A percentile compares a stretch with the other conserved stretches of the same genome.
Evolutionary conservation across 2,329 filamentous ascomycete genomes (phyloP).

Genomic region (Aquanectria penicillioides): DNA sequence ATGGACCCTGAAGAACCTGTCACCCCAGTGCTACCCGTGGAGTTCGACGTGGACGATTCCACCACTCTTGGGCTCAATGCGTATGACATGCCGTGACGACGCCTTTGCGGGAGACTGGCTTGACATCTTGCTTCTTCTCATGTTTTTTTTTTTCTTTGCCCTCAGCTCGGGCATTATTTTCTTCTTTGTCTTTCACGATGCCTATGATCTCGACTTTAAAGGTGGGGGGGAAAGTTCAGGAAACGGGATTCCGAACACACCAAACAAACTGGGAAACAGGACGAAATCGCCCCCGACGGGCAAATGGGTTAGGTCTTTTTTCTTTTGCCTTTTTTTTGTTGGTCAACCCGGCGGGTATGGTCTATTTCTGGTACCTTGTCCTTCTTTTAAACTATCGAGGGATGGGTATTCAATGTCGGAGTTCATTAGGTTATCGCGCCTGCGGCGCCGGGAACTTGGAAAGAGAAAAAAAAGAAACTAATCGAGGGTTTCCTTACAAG

Average conservation of each 20-base stretch:
- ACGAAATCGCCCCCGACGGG: conserved; percentile 16
- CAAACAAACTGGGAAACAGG: conserved; percentile 12
- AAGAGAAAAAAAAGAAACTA: neutral
- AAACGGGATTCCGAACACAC: conserved; percentile 14
- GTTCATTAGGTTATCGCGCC: conserved; percentile 7
- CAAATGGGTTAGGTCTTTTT: neutral
- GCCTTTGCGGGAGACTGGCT: too few relatives aligned
- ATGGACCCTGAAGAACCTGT: too few relatives aligned
- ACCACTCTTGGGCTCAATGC: too few relatives aligned
- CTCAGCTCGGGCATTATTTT: too few relatives aligned
- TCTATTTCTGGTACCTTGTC: too few relatives aligned
- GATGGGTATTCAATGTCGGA: neutral
- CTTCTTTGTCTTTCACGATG: neutral
- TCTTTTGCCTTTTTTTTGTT: too few relatives aligned
- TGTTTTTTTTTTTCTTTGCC: neutral
- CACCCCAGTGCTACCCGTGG: too few relatives aligned
- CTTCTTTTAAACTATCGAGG: too few relatives aligned
- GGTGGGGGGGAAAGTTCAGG: conserved; percentile 6
- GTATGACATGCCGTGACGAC: too few relatives aligned
- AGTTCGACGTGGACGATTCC: too few relatives aligned
- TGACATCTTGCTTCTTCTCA: neutral
- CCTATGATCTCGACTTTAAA: neutral
- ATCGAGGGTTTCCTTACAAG: neutral
- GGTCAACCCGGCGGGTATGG: too few relatives aligned
- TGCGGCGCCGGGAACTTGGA: neutral